Evolutionary conservation across 2,329 filamentous ascomycete species (phyloP).

Genomic region (Colletotrichum costaricense): DNA sequence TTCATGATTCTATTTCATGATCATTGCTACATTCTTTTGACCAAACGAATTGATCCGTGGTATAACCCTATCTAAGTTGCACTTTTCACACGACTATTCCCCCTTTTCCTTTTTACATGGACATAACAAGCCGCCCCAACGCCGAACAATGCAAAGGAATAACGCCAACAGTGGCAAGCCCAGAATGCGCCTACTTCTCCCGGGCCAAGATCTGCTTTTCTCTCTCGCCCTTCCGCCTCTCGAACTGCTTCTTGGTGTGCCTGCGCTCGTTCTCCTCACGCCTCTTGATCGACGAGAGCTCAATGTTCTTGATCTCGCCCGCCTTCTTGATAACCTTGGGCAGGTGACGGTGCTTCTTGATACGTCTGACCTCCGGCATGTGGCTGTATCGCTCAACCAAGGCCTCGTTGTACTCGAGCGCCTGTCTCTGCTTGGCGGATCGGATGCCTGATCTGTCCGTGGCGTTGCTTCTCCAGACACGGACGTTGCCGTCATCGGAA

Average conservation of each 20-base stretch:
- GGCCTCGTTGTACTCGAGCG: constrained; percentile 91
- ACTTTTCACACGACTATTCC: constrained; percentile 33
- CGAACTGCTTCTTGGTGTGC: constrained; percentile 86
- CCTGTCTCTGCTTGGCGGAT: constrained; percentile 84
- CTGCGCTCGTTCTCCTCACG: constrained; percentile 94
- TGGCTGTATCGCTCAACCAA: constrained; percentile 87
- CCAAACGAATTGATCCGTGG: constrained; percentile 17
- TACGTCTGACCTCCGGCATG: constrained; percentile 95
- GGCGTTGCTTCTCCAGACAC: constrained; percentile 90
- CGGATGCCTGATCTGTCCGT: constrained; percentile 87
- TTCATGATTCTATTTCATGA: not conserved
- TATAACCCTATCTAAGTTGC: constrained; percentile 22
- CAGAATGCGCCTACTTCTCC: constrained; percentile 59
- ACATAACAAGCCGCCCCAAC: constrained; percentile 30
- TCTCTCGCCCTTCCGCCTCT: constrained; percentile 80
- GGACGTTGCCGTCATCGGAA: constrained; percentile 89
- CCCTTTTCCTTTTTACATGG: constrained; percentile 18
- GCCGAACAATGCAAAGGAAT: constrained; percentile 36
- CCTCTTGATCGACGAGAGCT: constrained; percentile 87
- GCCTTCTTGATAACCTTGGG: constrained; percentile 97
- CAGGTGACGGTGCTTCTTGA: constrained; percentile 89
- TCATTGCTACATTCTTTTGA: constrained; percentile 8
- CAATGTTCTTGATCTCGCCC: constrained; percentile 91
- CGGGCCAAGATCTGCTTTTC: constrained; percentile 90
- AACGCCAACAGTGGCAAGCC: not conserved